Conservation (phyloP, 1,139 yeast genomes). For the Blastobotrys capitulatus region DNA sequence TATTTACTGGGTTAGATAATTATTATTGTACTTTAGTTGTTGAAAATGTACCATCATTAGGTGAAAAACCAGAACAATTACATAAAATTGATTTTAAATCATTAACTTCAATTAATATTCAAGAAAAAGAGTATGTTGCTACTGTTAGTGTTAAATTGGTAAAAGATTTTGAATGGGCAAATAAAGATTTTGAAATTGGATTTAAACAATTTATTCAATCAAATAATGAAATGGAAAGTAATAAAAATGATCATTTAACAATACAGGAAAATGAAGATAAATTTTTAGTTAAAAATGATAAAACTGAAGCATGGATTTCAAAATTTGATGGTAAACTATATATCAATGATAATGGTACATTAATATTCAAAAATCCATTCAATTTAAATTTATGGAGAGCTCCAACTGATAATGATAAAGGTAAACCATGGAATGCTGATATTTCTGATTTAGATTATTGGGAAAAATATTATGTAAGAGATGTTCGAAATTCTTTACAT, state of each 20-base stretch:
- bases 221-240: neutral
- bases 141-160: conserved; percentile 8
- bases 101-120: neutral
- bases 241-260: neutral
- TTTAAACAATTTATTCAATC: conserved; percentile 27
- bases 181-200: conserved; percentile 28
- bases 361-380: conserved; percentile 5
- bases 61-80: neutral
- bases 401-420: conserved; percentile 33
- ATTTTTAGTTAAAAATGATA: neutral
- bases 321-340: conserved; percentile 9
- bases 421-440: conserved; percentile 12
- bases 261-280: neutral
- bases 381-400: conserved; percentile 32
- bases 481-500: conserved; percentile 17
- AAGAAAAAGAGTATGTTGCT: neutral
- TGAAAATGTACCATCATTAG: neutral
- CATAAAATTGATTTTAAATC: neutral
- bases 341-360: conserved; percentile 6
- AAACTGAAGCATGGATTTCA: neutral
- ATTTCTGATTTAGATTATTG: conserved; percentile 12
- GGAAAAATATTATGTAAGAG: conserved; percentile 19
- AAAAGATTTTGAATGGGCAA: conserved; percentile 21
- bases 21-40: conserved; percentile 10
- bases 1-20: conserved; percentile 12